Evolutionary conservation across 2,329 filamentous ascomycete genomes (phyloP).

Genomic region (Hypoxylon rubiginosum): DNA sequence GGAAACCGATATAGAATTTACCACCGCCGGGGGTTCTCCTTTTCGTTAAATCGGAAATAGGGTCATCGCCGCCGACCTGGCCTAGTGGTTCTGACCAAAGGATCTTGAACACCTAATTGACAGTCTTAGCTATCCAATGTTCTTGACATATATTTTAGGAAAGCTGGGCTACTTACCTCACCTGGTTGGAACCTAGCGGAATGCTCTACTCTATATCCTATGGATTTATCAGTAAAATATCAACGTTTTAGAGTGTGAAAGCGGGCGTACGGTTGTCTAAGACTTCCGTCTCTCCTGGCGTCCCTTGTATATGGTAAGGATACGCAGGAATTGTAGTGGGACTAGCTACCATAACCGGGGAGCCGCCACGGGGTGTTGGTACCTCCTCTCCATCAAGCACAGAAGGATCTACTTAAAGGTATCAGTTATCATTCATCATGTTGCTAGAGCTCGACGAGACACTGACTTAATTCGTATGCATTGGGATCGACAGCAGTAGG

Average conservation of each 20-base stretch:
- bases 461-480: conserved; percentile 45
- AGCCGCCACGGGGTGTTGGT: conserved; percentile 40
- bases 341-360: conserved; percentile 23
- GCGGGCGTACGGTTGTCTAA: conserved; percentile 44
- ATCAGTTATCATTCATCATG: conserved; percentile 23
- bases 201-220: conserved; percentile 48
- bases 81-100: conserved; percentile 67
- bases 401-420: conserved; percentile 32
- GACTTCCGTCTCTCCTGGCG: conserved; percentile 43
- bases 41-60: conserved; percentile 51
- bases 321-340: conserved; percentile 22
- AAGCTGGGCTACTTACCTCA: conserved; percentile 41
- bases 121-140: conserved; percentile 9
- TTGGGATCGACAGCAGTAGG: conserved; percentile 39
- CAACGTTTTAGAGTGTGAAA: neutral
- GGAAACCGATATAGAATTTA: conserved; percentile 63
- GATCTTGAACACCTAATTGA: conserved; percentile 66
- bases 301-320: conserved; percentile 44
- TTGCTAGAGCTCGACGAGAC: conserved; percentile 3
- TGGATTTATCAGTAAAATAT: conserved; percentile 36
- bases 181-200: conserved; percentile 50
- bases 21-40: conserved; percentile 54
- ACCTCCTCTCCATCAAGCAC: conserved; percentile 30
- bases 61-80: conserved; percentile 46
- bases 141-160: neutral